Base-by-base conservation (phyloP, 202 grass and related monocot species). In the Setaria italica region DNA sequence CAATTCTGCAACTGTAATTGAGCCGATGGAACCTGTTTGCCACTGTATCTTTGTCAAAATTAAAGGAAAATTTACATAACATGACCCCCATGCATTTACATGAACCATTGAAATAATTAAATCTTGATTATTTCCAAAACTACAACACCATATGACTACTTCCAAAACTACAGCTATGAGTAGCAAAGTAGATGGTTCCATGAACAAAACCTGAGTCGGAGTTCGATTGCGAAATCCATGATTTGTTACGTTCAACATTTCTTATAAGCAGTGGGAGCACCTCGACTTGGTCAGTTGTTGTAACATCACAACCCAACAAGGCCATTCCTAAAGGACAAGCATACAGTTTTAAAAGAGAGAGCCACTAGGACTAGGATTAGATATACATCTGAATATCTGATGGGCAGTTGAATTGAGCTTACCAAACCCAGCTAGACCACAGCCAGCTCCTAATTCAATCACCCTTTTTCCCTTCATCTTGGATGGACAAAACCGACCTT, bases 371-470 rank as follows among this genome's bases (percentile, higher is more conserved):
- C 13, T 33, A 57, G 29, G 45, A 84, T 12, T 15, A 32, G 25
- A 70, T 30, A 51, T 78, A 15, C 39, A 12, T 78, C 35, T 10
- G 19, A 80, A 15, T 32, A 12, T 78, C 35, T 10, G 19, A 80
- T 56, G 32, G 25, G 17, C 11, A 84, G 57, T 9, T 30, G 13
- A 21, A 73, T 35, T 47, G 16, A 81, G 29, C 79, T 70, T 89
- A 98, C 95, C 95, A 33, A 98, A 84, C 67, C 95, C 95, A 62
- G 95, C 91, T 77, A 98, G 75, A 86, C 93, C 95, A 83, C 95
- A 98, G 39, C 95, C 95, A 83, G 95, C 92, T 85, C 95, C 95
- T 67, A 98, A 59, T 88, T 98, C 93, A 39, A 98, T 92, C 47
- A 83, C 93, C 67, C 88, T 83, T 90, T 98, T 98, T 15, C 91